These are phyloP conservation scores for Sisymbrium altissimum DNA, from an alignment of 345 rosid species.

Conservation along the genomic window DNA sequence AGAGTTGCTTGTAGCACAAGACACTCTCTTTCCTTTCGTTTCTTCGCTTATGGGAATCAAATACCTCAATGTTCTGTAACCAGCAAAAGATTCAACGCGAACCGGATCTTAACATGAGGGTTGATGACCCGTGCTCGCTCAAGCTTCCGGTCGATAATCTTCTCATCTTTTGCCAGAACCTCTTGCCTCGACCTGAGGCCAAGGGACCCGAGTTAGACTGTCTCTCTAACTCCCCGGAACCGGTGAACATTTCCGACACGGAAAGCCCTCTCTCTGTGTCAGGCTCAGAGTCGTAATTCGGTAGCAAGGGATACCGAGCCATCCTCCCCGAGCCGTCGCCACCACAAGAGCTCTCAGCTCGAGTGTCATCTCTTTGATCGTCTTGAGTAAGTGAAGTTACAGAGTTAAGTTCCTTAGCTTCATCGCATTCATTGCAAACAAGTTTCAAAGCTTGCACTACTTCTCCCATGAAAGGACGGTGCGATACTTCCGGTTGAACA, in stretches of 20 bases:
- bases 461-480: slow-evolving; percentile 99
- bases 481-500: slow-evolving; percentile 90
- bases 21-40: neutral
- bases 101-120: slow-evolving; percentile 49
- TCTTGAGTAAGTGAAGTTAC: slow-evolving; percentile 46
- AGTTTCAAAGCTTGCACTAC: slow-evolving; percentile 96
- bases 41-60: neutral
- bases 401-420: slow-evolving; percentile 62
- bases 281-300: slow-evolving; percentile 51
- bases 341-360: slow-evolving; percentile 37
- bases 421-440: slow-evolving; percentile 83
- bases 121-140: slow-evolving; percentile 56
- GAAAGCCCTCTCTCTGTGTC: slow-evolving; percentile 66
- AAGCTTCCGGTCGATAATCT: slow-evolving; percentile 59
- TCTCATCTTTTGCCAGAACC: slow-evolving; percentile 62
- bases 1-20: slow-evolving; percentile 13
- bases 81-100: slow-evolving; percentile 43
- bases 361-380: slow-evolving; percentile 44
- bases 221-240: slow-evolving; percentile 46
- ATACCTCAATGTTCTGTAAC: neutral
- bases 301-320: slow-evolving; percentile 36
- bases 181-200: slow-evolving; percentile 46
- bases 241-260: slow-evolving; percentile 43
- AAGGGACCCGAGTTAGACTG: slow-evolving; percentile 73
- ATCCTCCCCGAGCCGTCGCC: slow-evolving; percentile 38